Conservation (phyloP, 495 filamentous ascomycete species). For the Daldinia vernicosa region DNA sequence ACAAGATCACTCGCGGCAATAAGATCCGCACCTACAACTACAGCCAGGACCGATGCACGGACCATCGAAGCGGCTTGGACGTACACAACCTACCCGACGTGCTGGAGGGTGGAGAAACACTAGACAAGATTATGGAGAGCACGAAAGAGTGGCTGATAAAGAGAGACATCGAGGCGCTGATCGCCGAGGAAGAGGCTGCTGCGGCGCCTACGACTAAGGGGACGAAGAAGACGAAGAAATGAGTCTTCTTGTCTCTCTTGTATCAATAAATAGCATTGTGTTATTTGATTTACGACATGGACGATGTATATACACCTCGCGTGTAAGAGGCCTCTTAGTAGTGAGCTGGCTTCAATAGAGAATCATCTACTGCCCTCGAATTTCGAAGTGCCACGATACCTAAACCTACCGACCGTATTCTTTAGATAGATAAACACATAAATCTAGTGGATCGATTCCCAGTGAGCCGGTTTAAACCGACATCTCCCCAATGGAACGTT, state of each 20-base stretch:
- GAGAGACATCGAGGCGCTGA: constrained; percentile 75
- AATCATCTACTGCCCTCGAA: background rate
- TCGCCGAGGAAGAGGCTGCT: constrained; percentile 58
- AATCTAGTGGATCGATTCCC: background rate
- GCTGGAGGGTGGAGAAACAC: constrained; percentile 71
- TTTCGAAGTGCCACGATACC: no score
- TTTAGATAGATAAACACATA: background rate
- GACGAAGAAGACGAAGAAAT: constrained; percentile 47
- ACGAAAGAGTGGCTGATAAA: constrained; percentile 81
- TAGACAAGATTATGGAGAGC: constrained; percentile 83
- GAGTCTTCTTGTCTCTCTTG: constrained; percentile 18
- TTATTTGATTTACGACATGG: constrained; percentile 6
- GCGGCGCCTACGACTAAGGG: constrained; percentile 35
- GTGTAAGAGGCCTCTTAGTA: background rate
- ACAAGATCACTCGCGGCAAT: constrained; percentile 86
- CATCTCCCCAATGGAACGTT: constrained; percentile 17
- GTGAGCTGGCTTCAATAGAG: background rate
- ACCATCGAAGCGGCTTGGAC: constrained; percentile 87
- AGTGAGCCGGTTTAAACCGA: constrained; percentile 14
- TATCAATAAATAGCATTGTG: background rate
- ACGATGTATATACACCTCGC: background rate
- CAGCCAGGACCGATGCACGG: constrained; percentile 90
- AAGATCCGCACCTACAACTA: constrained; percentile 98
- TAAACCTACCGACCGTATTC: background rate
- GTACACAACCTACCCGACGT: constrained; percentile 85